Conservation (phyloP, 2,329 filamentous ascomycete genomes). For the Colletotrichum sp. region DNA sequence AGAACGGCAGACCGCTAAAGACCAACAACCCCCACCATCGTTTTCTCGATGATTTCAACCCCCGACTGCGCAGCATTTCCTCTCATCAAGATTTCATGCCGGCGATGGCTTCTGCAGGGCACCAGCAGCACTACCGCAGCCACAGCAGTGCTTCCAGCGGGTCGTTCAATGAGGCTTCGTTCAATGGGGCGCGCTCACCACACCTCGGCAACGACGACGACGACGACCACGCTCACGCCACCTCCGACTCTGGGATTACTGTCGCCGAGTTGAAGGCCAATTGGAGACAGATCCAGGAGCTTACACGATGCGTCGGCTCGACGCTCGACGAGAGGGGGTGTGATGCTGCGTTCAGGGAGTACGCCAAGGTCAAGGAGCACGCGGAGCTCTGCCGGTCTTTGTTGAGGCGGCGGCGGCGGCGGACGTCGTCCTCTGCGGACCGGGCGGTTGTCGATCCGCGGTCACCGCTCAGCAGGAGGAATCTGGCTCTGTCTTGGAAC, state of each 20-base stretch:
- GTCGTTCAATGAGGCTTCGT: not conserved
- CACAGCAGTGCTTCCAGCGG: not conserved
- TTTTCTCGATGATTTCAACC: not conserved
- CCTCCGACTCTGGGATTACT: slow-evolving; percentile 25
- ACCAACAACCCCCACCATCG: not conserved
- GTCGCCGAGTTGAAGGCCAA: slow-evolving; percentile 35
- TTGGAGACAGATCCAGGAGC: slow-evolving; percentile 37
- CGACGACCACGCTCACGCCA: not conserved
- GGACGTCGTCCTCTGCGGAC: not conserved
- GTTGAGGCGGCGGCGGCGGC: not conserved
- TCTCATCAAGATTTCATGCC: not conserved
- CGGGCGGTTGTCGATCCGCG: not conserved
- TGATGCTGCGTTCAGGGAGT: slow-evolving; percentile 50
- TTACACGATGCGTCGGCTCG: slow-evolving; percentile 39
- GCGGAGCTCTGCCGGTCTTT: not conserved
- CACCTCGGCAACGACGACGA: not conserved
- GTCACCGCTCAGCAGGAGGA: not conserved
- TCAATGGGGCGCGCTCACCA: not conserved
- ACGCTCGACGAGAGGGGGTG: slow-evolving; percentile 39
- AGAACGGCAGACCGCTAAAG: not conserved
- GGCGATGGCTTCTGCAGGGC: not conserved
- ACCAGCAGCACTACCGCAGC: not conserved
- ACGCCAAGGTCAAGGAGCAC: slow-evolving; percentile 39
- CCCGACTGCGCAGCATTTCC: not conserved
- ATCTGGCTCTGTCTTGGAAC: not conserved